Evolutionary conservation across 2,329 filamentous ascomycete species (phyloP), one percentile per base, ranked within the genome.

Genomic region (Fusarium phyllophilum): DNA sequence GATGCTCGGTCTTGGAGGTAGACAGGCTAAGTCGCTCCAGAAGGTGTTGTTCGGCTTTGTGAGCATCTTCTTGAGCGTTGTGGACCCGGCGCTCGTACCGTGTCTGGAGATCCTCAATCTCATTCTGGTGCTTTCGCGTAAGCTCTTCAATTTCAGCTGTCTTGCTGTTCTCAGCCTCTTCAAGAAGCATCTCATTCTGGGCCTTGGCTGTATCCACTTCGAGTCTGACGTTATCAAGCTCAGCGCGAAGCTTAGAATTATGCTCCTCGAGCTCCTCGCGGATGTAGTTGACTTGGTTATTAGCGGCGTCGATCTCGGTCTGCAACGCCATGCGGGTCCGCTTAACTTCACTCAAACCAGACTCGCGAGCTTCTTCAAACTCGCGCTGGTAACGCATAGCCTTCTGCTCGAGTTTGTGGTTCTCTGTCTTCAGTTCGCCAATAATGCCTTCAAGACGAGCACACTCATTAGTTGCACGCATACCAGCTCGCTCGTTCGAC

Each of bases 181-280:
- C 93, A 17, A 97, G 87, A 60, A 96, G 88, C 85, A 96, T 92
- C 79, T 97, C 94, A 76, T 93, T 91, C 77, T 92, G 93, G 26
- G 92, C 94, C 80, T 93, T 95, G 63, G 91, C 88, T 7, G 93
- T 95, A 78, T 97, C 94, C 15, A 91, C 89, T 72, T 97, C 94
- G 79, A 96, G 87, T 78, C 89, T 92, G 64, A 93, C 88, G 75
- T 92, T 91, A 72, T 97, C 94, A 48, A 97, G 85, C 80, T 97
- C 93, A 26, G 88, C 85, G 60, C 94, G 91, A 34, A 95, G 84
- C 77, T 91, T 91, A 33, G 87, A 83, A 68, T 96, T 89, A 80
- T 97, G 93, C 66, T 92, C 91, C 80, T 97, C 95, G 17, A 97
- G 89, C 78, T 96, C 93, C 52, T 93, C 90, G 59, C 94, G 92